Evolutionary conservation across 768 basidiomycete genomes (phyloP).

Genomic region (Leucosporidium yakuticum): DNA sequence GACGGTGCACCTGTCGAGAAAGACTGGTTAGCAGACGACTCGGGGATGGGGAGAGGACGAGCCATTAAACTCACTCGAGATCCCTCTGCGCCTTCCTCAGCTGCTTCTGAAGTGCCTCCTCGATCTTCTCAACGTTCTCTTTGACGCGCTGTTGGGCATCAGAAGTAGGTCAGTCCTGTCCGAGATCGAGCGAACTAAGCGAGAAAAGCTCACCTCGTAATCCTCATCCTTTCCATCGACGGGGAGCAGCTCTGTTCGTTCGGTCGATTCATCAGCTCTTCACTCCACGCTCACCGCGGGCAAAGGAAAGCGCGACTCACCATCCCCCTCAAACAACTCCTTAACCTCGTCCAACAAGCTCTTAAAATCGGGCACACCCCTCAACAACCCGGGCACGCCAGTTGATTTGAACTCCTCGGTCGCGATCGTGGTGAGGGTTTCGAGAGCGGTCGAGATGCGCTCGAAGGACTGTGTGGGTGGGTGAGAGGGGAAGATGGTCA

Average conservation of each 20-base stretch:
- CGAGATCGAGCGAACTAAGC: too few species aligned
- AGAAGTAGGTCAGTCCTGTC: neutral
- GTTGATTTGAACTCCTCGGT: slow-evolving; percentile 68
- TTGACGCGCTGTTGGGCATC: slow-evolving; percentile 50
- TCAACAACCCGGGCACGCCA: slow-evolving; percentile 66
- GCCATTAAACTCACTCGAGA: slow-evolving; percentile 48
- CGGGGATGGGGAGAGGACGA: neutral
- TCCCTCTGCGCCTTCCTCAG: slow-evolving; percentile 62
- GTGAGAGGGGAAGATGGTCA: neutral
- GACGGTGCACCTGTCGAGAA: neutral
- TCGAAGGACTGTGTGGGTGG: slow-evolving; percentile 60
- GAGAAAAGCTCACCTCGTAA: slow-evolving; percentile 57
- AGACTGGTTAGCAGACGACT: slow-evolving; percentile 10
- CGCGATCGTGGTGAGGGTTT: slow-evolving; percentile 54
- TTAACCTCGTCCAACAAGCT: slow-evolving; percentile 67
- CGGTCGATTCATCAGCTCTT: too few species aligned
- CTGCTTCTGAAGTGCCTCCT: slow-evolving; percentile 63
- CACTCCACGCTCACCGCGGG: too few species aligned
- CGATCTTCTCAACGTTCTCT: slow-evolving; percentile 60
- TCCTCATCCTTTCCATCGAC: slow-evolving; percentile 74
- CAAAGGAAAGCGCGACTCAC: slow-evolving; percentile 25
- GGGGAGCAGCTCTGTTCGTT: slow-evolving; percentile 55
- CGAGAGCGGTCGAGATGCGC: slow-evolving; percentile 62
- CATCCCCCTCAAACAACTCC: slow-evolving; percentile 55
- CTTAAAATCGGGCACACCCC: slow-evolving; percentile 71